Evolutionary conservation across 345 rosid species (phyloP).

Genomic region (Zanthoxylum bungeanum): DNA sequence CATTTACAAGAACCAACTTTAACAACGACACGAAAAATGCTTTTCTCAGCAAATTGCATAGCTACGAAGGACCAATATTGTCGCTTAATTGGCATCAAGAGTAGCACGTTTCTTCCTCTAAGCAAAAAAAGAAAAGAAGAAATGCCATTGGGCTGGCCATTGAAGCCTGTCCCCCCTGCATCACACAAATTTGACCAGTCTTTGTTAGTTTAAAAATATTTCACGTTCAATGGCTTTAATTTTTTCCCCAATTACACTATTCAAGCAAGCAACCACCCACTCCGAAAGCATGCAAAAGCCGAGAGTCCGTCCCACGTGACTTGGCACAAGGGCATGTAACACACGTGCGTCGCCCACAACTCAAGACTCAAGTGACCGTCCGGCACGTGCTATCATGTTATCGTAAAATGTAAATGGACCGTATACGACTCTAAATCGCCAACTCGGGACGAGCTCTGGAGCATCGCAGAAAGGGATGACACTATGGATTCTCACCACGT

Average conservation of each 20-base stretch:
- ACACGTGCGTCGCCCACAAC: conserved; percentile 27
- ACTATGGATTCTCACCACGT: conserved; percentile 30
- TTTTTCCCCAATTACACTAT: not conserved
- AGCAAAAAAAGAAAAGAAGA: not conserved
- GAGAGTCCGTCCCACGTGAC: conserved; percentile 25
- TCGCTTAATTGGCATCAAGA: not conserved
- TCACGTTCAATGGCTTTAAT: not conserved
- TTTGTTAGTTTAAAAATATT: no score
- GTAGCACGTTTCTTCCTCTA: not conserved
- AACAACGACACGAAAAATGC: no score
- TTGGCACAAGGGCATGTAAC: conserved; percentile 1
- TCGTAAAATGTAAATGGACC: conserved; percentile 7
- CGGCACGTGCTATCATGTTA: conserved; percentile 46
- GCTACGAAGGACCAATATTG: conserved; percentile 10
- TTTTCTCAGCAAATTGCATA: not conserved
- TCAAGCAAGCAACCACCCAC: not conserved
- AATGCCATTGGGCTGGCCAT: conserved; percentile 26
- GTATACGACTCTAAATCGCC: not conserved
- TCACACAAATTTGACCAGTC: not conserved
- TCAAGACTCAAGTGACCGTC: conserved; percentile 41
- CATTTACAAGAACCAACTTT: not conserved
- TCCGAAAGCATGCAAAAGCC: conserved; percentile 6
- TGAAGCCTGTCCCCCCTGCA: conserved; percentile 24
- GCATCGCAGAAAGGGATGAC: conserved; percentile 12
- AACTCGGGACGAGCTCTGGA: not conserved